Conservation (phyloP, 495 filamentous ascomycete species). For the Beverwykella pulmonaria region DNA sequence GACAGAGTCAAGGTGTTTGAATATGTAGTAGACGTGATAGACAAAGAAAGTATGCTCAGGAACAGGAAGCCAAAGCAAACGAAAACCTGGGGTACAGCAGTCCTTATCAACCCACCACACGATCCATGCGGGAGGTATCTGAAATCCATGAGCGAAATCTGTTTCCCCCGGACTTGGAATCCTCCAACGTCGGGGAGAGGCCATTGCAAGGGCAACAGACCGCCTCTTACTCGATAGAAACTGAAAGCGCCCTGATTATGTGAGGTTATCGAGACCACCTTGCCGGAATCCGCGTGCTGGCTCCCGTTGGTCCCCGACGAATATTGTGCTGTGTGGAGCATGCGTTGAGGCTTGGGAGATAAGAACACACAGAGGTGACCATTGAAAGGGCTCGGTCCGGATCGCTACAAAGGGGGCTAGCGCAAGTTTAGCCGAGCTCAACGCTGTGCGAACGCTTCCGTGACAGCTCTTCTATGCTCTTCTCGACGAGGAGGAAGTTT, state of each 20-base stretch:
- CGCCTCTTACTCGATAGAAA: conserved; percentile 39
- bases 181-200: conserved; percentile 13
- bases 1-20: not conserved
- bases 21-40: not conserved
- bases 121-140: conserved; percentile 2
- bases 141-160: not conserved
- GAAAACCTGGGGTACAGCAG: conserved; percentile 36
- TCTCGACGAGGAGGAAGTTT: not conserved
- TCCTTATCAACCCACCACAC: conserved; percentile 33
- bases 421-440: conserved; percentile 11
- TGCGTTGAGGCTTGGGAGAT: conserved; percentile 24
- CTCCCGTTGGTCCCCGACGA: conserved; percentile 13
- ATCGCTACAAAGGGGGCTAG: conserved; percentile 19
- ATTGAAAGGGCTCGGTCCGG: not conserved
- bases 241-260: conserved; percentile 22
- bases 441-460: too few relatives aligned
- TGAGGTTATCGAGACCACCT: conserved; percentile 33
- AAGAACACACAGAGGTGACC: conserved; percentile 1
- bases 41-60: conserved; percentile 23
- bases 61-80: conserved; percentile 12
- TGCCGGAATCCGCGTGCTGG: conserved; percentile 1
- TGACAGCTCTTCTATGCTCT: not conserved
- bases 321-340: not conserved
- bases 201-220: not conserved
- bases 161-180: conserved; percentile 5